These are phyloP conservation scores for Collybiopsis confluens DNA, from an alignment of 768 basidiomycete genomes.

Conservation along the genomic window DNA sequence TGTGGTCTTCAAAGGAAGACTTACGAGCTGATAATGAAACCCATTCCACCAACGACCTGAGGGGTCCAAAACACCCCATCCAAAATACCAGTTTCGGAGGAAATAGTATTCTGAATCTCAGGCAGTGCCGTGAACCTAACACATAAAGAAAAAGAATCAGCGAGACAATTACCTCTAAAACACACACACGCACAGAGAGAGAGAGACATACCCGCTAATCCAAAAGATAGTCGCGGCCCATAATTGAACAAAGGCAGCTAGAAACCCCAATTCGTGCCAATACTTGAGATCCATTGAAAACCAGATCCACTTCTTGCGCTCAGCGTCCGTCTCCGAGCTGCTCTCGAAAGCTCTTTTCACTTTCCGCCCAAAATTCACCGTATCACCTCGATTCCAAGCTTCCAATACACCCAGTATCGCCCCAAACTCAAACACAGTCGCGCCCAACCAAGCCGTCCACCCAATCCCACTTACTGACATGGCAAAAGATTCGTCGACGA, in stretches of 20 bases:
- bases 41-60: constrained; percentile 56
- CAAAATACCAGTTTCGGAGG: constrained; percentile 22
- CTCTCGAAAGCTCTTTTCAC: constrained; percentile 17
- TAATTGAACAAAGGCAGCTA: constrained; percentile 47
- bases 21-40: constrained; percentile 50
- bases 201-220: constrained; percentile 39
- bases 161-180: background rate
- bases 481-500: constrained; percentile 25
- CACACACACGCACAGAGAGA: no score
- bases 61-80: constrained; percentile 60
- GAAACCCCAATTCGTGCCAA: constrained; percentile 43
- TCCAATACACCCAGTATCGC: constrained; percentile 50
- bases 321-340: no score
- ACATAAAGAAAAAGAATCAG: background rate
- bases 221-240: constrained; percentile 59
- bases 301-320: constrained; percentile 31
- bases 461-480: constrained; percentile 30
- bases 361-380: constrained; percentile 32
- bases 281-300: constrained; percentile 32
- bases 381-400: constrained; percentile 45
- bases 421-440: constrained; percentile 57
- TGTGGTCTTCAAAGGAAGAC: background rate
- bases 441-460: constrained; percentile 53
- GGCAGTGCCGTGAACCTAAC: constrained; percentile 33
- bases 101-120: constrained; percentile 27